These are phyloP conservation scores for Alternaria triticimaculans DNA, from an alignment of 2,329 filamentous ascomycete species.

Conservation along the genomic window DNA sequence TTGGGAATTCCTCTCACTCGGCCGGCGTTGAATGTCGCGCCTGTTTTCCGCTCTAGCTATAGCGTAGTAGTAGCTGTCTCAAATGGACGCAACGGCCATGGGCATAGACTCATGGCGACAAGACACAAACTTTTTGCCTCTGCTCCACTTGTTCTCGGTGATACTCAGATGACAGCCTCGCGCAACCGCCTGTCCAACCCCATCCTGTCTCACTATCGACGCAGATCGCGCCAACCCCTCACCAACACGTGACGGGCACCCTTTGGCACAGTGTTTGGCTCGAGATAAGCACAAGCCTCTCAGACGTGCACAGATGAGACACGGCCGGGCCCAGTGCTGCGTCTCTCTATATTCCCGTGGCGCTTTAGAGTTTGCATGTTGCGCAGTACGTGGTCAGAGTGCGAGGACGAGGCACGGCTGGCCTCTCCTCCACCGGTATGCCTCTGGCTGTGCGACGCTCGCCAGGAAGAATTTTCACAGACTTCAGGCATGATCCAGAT, in stretches of 20 bases:
- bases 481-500: slow-evolving; percentile 20
- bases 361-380: slow-evolving; percentile 15
- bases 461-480: slow-evolving; percentile 32
- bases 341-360: slow-evolving; percentile 10
- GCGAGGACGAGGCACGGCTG: slow-evolving; percentile 16
- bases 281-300: slow-evolving; percentile 12
- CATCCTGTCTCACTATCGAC: slow-evolving; percentile 16
- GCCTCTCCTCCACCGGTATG: slow-evolving; percentile 14
- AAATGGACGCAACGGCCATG: slow-evolving; percentile 31
- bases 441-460: slow-evolving; percentile 15
- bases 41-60: slow-evolving; percentile 25
- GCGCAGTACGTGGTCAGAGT: slow-evolving; percentile 10
- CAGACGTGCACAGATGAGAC: slow-evolving; percentile 12
- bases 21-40: slow-evolving; percentile 22
- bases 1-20: slow-evolving; percentile 32
- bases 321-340: slow-evolving; percentile 15
- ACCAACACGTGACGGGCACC: slow-evolving; percentile 9
- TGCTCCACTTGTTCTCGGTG: slow-evolving; percentile 4
- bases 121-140: slow-evolving; percentile 7
- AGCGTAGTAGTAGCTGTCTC: slow-evolving; percentile 23
- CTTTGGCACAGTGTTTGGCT: background rate
- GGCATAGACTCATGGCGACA: slow-evolving; percentile 23
- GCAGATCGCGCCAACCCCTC: slow-evolving; percentile 18
- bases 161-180: slow-evolving; percentile 19
- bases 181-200: slow-evolving; percentile 17